Base-by-base conservation (phyloP, 2,329 filamentous ascomycete species). In the Clonostachys rhizophaga region DNA sequence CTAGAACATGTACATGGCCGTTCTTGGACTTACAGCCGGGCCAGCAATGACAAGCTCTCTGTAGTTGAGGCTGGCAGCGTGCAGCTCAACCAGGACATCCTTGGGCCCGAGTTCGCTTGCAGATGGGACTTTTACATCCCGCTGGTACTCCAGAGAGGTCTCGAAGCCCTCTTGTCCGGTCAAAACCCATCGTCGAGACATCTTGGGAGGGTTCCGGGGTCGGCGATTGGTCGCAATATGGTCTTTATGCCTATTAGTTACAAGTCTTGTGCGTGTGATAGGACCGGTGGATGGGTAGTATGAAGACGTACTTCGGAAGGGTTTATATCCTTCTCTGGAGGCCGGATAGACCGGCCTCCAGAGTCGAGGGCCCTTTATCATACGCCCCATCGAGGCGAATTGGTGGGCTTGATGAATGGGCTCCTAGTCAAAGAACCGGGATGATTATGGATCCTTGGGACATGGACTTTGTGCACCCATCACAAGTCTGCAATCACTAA, bases 41-140 rank as follows among this genome's bases (percentile, higher is more conserved):
- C 45, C 61, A 1, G 70, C 64, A 46, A 76, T 75, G n/a, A 67
- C 61, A 12, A 77, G 54, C 39, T 77, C 74, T 20, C 74, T 64
- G 49, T 74, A 76, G 50, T 76, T 76, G 44, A 77, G 58, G 14
- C 71, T 72, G 1, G 68, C 72, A 4, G 66, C 72, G n/a, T 71
- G 57, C 2, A 77, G 66, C 59, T 81, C 79, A 53, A 86, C 78
- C 5, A 86, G 66, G 5, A 84, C 79, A 42, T 85, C 79, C 44
- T 75, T 71, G 41, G 83, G 74, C 4, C 75, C 78, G 3, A 82
- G 54, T 47, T 75, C 60, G 13, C 49, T 34, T 37, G 48, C 11
- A 0, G 45, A 45, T 0, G 55, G 51, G 0, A 58, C 37, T 13
- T 11, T 42, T 16, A 59, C 34, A 16, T 62, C 51, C 9, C 58